Evolutionary conservation across 179 eudicot species (phyloP), one percentile per base, ranked within the genome.

Genomic region (Drosera spatulata): DNA sequence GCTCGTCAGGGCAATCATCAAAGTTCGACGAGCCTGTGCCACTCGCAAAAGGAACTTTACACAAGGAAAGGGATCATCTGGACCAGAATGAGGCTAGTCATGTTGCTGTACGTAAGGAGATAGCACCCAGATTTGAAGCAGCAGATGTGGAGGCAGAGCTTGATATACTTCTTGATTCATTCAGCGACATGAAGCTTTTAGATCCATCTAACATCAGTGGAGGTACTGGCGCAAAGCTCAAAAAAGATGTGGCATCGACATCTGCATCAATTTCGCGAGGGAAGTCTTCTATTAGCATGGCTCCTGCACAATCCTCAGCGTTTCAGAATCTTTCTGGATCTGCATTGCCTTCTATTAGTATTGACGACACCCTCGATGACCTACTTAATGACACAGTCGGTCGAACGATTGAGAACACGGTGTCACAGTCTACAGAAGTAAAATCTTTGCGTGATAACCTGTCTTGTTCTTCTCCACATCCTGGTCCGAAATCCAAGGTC

Each of bases 161-260:
- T 10, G 89, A 85, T 72, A 68, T 74, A 69, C 96, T 83, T 62
- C 81, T 88, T 6, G 69, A 65, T 57, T 79, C 93, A 39, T n/a
- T n/a, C n/a, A n/a, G n/a, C n/a, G n/a, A n/a, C n/a, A n/a, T n/a
- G n/a, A n/a, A n/a, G n/a, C n/a, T n/a, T n/a, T n/a, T n/a, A n/a
- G n/a, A n/a, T n/a, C n/a, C n/a, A n/a, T n/a, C n/a, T n/a, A n/a
- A n/a, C n/a, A n/a, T n/a, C n/a, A n/a, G n/a, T 22, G 33, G 33
- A 51, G 40, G 46, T 39, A 45, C 65, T 12, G 7, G 9, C 15
- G 15, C 15, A 13, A 51, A 41, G 38, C 39, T 10, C 47, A n/a
- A 8, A 65, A 55, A 56, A 8, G 39, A 55, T 2, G 40, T 33
- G 33, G 33, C 50, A 39, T 10, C 8, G 15, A 22, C 6, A 2